Conservation (phyloP, 805 yeast genomes). For the Ogataea ramenticola region DNA sequence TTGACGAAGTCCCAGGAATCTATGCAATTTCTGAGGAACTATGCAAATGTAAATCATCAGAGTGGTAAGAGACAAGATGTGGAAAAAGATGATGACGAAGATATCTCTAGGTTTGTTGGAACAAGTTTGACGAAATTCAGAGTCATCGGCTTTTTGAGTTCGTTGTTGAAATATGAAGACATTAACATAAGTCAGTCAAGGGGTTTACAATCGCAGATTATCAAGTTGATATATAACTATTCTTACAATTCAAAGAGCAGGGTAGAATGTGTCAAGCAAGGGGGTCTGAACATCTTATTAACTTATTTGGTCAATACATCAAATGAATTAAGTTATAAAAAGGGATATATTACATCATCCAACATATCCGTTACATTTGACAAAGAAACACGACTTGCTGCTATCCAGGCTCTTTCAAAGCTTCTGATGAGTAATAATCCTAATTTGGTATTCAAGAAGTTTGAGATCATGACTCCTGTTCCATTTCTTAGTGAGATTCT, state of each 20-base stretch:
- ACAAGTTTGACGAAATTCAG: conserved; percentile 16
- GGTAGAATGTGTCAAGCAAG: conserved; percentile 37
- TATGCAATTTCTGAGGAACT: conserved; percentile 29
- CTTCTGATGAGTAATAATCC: conserved; percentile 40
- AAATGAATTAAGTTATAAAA: conserved; percentile 12
- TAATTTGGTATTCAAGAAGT: conserved; percentile 29
- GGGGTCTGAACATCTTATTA: conserved; percentile 32
- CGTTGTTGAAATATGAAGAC: conserved; percentile 9
- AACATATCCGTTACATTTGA: conserved; percentile 7
- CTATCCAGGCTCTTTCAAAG: conserved; percentile 37
- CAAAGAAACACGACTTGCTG: conserved; percentile 21
- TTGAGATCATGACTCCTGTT: conserved; percentile 32
- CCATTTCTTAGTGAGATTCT: conserved; percentile 43
- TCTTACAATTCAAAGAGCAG: conserved; percentile 21
- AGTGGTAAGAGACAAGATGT: conserved; percentile 20
- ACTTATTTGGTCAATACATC: conserved; percentile 31
- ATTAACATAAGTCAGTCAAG: conserved; percentile 7
- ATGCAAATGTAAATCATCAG: conserved; percentile 24
- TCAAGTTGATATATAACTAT: conserved; percentile 30
- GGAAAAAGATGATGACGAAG: conserved; percentile 21
- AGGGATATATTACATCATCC: background rate
- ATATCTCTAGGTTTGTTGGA: conserved; percentile 20
- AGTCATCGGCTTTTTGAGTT: conserved; percentile 9
- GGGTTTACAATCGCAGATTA: conserved; percentile 22
- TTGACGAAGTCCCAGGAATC: conserved; percentile 26